Evolutionary conservation across 257 asterid genomes (phyloP).

Genomic region (Anisodus tanguticus): DNA sequence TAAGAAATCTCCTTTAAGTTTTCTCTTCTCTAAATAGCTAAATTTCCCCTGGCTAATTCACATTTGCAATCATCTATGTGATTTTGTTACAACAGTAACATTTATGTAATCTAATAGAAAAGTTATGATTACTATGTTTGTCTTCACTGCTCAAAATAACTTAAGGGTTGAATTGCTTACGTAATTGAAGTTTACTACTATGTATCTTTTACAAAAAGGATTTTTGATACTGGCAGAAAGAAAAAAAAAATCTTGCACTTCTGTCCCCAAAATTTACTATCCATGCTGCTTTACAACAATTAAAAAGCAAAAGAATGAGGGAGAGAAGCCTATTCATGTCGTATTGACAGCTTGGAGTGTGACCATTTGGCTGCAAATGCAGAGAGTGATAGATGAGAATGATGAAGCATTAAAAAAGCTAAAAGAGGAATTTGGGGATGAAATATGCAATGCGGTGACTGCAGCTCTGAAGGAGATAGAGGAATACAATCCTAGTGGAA

Average conservation of each 20-base stretch:
- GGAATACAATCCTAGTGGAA: slow-evolving; percentile 54
- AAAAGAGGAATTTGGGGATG: slow-evolving; percentile 46
- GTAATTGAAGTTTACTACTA: background rate
- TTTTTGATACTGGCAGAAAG: background rate
- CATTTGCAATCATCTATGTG: background rate
- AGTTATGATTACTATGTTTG: background rate
- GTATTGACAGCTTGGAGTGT: background rate
- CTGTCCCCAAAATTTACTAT: background rate
- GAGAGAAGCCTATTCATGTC: background rate
- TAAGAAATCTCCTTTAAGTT: background rate
- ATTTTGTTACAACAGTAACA: background rate
- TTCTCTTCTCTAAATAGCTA: background rate
- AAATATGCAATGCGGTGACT: slow-evolving; percentile 37
- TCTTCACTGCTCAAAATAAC: background rate
- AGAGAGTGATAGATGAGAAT: slow-evolving; percentile 42
- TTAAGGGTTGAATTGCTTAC: slow-evolving; percentile 8
- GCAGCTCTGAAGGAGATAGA: slow-evolving; percentile 46
- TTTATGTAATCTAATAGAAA: background rate
- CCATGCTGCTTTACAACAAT: slow-evolving; percentile 2
- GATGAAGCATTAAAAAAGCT: slow-evolving; percentile 37
- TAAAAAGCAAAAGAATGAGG: background rate
- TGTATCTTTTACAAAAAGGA: background rate
- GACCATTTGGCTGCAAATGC: slow-evolving; percentile 7
- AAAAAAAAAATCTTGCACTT: background rate
- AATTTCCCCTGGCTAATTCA: background rate